A percentile compares a stretch with the other conserved stretches of the same genome.
These are phyloP conservation scores for Calonectria henricotiae DNA, from an alignment of 2,329 filamentous ascomycete genomes.

Conservation along the genomic window DNA sequence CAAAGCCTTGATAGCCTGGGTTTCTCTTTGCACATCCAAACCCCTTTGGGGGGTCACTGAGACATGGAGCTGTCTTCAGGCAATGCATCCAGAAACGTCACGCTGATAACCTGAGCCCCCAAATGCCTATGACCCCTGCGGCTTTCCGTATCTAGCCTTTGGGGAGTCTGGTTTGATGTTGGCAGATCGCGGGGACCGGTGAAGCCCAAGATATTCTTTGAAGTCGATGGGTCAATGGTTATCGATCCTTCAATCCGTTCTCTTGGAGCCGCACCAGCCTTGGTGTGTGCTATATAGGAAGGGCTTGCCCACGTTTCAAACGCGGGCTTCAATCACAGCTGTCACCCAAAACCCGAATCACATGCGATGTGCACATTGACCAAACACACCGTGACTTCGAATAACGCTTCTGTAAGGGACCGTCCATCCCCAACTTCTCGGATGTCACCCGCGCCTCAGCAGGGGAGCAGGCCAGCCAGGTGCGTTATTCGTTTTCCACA, in stretches of 20 bases:
- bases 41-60: not conserved
- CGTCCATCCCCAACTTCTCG: not conserved
- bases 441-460: not conserved
- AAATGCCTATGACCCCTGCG: not conserved
- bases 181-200: not conserved
- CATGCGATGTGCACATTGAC: not conserved
- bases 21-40: not conserved
- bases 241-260: not conserved
- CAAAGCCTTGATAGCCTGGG: not conserved
- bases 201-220: conserved; percentile 1
- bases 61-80: not conserved
- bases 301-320: not conserved
- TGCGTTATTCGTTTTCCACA: not conserved
- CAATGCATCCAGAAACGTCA: conserved; percentile 2
- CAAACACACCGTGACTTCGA: not conserved
- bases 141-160: not conserved
- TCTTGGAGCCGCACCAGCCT: conserved; percentile 6
- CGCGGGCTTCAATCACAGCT: not conserved
- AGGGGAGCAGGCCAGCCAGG: not conserved
- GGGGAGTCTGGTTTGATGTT: not conserved
- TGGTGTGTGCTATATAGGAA: not conserved
- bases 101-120: not conserved
- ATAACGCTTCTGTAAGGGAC: not conserved
- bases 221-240: not conserved
- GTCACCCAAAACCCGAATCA: not conserved